These are phyloP conservation scores for Rhynchospora tenuis DNA, from an alignment of 176 grass and related monocot species.

Conservation along the genomic window DNA sequence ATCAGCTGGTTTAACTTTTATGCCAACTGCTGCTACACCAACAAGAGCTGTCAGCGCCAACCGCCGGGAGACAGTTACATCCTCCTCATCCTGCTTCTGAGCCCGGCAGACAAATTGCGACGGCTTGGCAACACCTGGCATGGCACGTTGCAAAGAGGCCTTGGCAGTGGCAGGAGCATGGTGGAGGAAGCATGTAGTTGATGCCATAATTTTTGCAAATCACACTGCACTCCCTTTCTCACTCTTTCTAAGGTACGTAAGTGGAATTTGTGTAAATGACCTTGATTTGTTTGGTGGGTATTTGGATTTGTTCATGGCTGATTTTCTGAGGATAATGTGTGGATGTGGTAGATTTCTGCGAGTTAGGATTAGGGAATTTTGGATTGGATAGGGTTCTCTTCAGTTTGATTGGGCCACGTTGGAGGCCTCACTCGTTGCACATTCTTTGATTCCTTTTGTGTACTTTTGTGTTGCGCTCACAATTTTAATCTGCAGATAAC, in stretches of 20 bases:
- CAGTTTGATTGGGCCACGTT: constrained; percentile 71
- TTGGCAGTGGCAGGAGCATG: constrained; percentile 47
- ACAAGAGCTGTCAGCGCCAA: constrained; percentile 59
- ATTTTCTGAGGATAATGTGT: constrained; percentile 27
- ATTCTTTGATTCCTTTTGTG: not conserved
- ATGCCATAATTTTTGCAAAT: constrained; percentile 49
- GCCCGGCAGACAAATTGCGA: constrained; percentile 60
- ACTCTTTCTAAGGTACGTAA: not conserved
- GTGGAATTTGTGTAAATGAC: constrained; percentile 27
- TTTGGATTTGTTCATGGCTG: constrained; percentile 22
- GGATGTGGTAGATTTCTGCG: constrained; percentile 28
- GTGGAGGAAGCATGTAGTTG: constrained; percentile 85
- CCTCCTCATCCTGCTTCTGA: constrained; percentile 39
- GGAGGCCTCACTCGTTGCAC: constrained; percentile 16
- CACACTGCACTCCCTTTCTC: constrained; percentile 10
- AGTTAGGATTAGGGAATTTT: constrained; percentile 48
- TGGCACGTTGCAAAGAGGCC: constrained; percentile 24
- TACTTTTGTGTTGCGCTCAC: not conserved
- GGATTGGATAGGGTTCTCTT: constrained; percentile 48
- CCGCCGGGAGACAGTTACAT: constrained; percentile 43
- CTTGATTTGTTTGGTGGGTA: constrained; percentile 14
- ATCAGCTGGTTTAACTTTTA: constrained; percentile 64
- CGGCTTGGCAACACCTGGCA: constrained; percentile 3
- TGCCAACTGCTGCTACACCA: constrained; percentile 42
- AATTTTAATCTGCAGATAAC: not conserved